Base-by-base conservation (phyloP, 345 rosid genomes). In the Microcos paniculata region DNA sequence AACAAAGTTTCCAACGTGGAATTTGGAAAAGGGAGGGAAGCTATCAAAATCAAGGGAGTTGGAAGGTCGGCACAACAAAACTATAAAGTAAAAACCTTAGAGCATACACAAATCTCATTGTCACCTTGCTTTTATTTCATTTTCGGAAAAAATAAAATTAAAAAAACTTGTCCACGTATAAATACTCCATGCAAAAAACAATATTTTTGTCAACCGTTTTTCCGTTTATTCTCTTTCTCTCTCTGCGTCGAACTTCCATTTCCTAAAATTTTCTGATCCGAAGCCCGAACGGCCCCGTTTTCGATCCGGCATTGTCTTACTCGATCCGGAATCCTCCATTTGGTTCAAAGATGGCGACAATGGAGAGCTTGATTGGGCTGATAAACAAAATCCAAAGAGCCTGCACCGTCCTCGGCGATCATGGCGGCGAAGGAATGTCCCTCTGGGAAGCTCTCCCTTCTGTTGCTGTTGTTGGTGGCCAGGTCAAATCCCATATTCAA, bases 381-480 rank as follows among this genome's bases (percentile, higher is more conserved):
- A 91, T 96, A 28, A 96, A 96, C 90, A 87, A 92, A 82, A 96
- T 94, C 87, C 99, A 96, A 80, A 85, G 98, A 76, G 99, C 97
- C 63, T 94, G 99, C 71, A 94, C 97, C 66, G 99, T 96, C 33
- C 80, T 96, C 62, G 98, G 99, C 33, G 97, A 96, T 82, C 88
- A 96, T 82, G 99, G 99, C 28, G 98, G 99, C 78, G 92, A 94
- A 81, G 97, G 99, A 80, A 86, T 96, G 97, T 94, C 99, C 5
- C 97, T 96, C n/a, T 94, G 99, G 98, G 98, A 94, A 88, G 98
- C 99, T 74, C 97, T 96, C 42, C 98, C 97, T 35, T 83, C 98
- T 56, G 99, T 96, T 81, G 97, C 97, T 3, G 99, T 96, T 73
- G 98, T 92, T 48, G 99, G 99, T 64, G 98, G 99, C 78, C 99